Percentiles rank a stretch among this genome's conserved stretches.
Evolutionary conservation across 2,329 filamentous ascomycete species (phyloP).

Genomic region (Coccinonectria pachysandricola): DNA sequence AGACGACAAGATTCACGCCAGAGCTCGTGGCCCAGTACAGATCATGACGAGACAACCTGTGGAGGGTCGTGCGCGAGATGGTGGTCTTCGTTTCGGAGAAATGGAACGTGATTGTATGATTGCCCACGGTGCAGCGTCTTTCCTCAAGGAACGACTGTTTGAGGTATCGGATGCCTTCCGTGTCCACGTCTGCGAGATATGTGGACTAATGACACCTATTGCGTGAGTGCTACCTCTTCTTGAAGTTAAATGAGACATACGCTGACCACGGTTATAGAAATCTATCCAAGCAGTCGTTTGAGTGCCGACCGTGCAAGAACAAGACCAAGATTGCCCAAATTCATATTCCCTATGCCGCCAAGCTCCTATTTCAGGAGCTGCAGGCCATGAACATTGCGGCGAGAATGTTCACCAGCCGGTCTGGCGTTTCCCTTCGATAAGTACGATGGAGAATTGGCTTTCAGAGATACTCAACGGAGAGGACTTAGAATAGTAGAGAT

Average conservation of each 20-base stretch:
- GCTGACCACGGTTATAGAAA: constrained; percentile 49
- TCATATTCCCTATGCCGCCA: constrained; percentile 94
- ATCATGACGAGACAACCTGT: constrained; percentile 96
- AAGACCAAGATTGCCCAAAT: constrained; percentile 98
- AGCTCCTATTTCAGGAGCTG: constrained; percentile 95
- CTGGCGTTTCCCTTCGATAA: constrained; percentile 61
- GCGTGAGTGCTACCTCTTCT: constrained; percentile 61
- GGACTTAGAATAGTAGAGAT: constrained; percentile 17
- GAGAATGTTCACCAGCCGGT: constrained; percentile 87
- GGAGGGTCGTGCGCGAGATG: constrained; percentile 94
- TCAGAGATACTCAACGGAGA: too few species aligned
- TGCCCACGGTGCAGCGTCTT: constrained; percentile 93
- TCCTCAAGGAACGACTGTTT: constrained; percentile 94
- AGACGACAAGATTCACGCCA: constrained; percentile 99
- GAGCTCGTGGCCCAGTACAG: constrained; percentile 90
- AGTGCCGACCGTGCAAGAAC: constrained; percentile 96
- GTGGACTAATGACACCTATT: constrained; percentile 96
- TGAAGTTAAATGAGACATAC: too few species aligned
- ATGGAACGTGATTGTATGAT: constrained; percentile 99
- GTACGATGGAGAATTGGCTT: too few species aligned
- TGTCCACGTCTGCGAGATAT: constrained; percentile 97
- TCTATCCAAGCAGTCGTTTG: constrained; percentile 89
- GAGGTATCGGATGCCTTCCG: constrained; percentile 97
- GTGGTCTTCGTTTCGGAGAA: constrained; percentile 98
- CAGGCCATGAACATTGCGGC: constrained; percentile 98